Evolutionary conservation across 306 rosid genomes (phyloP).

Genomic region (Senna siamea): DNA sequence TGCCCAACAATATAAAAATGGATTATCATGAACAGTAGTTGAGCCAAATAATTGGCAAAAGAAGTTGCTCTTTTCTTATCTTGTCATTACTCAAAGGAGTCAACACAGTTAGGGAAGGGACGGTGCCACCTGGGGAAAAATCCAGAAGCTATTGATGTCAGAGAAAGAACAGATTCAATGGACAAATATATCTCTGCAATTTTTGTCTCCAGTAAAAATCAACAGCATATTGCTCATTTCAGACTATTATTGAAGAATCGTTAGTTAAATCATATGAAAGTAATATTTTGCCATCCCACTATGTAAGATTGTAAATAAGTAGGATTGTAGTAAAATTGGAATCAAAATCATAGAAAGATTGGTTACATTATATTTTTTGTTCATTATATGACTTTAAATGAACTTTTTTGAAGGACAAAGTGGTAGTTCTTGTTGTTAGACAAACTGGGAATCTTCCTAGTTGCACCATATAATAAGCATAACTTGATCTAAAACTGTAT

Average conservation of each 20-base stretch:
- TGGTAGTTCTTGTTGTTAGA: too few species aligned
- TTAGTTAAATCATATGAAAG: too few species aligned
- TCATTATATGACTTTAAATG: too few species aligned
- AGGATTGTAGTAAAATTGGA: too few species aligned
- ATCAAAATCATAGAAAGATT: too few species aligned
- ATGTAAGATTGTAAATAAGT: too few species aligned
- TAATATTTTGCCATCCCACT: too few species aligned
- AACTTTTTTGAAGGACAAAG: too few species aligned
- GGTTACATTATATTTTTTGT: too few species aligned
- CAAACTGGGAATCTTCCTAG: slow-evolving; percentile 4
- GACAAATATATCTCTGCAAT: not conserved
- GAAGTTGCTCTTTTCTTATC: not conserved
- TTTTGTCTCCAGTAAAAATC: not conserved
- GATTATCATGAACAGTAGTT: not conserved
- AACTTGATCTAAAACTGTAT: not conserved
- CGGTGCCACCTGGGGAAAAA: slow-evolving; percentile 13
- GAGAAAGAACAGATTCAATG: not conserved
- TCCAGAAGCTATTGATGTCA: not conserved
- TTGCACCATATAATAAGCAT: not conserved
- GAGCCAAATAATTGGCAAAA: not conserved
- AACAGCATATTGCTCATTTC: not conserved
- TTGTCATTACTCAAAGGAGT: not conserved
- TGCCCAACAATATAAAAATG: not conserved
- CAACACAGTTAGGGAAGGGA: not conserved
- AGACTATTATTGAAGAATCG: too few species aligned